A percentile compares a stretch with the other conserved stretches of the same genome.
Evolutionary conservation across 768 basidiomycete species (phyloP).

Genomic region (Boletus coccyginus): DNA sequence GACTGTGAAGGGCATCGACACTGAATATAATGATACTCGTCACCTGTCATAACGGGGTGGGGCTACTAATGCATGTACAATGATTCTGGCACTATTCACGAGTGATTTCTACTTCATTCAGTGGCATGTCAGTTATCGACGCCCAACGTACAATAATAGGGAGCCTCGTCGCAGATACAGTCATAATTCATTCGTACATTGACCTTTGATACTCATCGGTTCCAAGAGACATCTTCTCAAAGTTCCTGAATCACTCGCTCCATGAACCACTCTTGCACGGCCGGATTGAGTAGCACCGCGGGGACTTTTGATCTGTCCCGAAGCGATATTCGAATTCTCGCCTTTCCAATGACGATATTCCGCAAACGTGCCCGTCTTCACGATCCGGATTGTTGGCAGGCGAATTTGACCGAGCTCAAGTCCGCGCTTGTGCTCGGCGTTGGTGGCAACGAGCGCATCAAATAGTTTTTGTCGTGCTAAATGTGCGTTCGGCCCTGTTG

Average conservation of each 20-base stretch:
- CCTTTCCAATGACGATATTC: constrained; percentile 12
- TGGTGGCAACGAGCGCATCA: constrained; percentile 4
- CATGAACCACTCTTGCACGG: constrained; percentile 10
- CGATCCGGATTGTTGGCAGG: constrained; percentile 18
- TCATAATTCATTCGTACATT: neutral
- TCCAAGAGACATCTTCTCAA: neutral
- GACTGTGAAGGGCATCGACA: too few species aligned
- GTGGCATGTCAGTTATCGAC: too few species aligned
- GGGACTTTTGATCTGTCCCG: constrained; percentile 18
- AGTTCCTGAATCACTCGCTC: constrained; percentile 15
- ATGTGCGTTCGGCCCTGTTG: constrained; percentile 1
- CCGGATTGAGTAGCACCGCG: neutral
- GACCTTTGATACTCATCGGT: neutral
- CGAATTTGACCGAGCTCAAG: neutral
- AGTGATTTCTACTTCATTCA: too few species aligned
- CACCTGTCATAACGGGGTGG: too few species aligned
- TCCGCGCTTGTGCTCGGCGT: neutral
- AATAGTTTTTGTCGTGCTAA: constrained; percentile 4
- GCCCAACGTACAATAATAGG: too few species aligned
- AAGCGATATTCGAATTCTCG: neutral
- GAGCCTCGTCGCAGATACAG: too few species aligned
- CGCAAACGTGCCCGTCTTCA: constrained; percentile 14
- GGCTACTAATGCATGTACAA: too few species aligned
- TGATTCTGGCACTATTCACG: too few species aligned
- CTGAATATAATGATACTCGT: too few species aligned